Evolutionary conservation across 2,329 filamentous ascomycete species (phyloP), one percentile per base, ranked within the genome.

Genomic region (Phialocephala sp.): DNA sequence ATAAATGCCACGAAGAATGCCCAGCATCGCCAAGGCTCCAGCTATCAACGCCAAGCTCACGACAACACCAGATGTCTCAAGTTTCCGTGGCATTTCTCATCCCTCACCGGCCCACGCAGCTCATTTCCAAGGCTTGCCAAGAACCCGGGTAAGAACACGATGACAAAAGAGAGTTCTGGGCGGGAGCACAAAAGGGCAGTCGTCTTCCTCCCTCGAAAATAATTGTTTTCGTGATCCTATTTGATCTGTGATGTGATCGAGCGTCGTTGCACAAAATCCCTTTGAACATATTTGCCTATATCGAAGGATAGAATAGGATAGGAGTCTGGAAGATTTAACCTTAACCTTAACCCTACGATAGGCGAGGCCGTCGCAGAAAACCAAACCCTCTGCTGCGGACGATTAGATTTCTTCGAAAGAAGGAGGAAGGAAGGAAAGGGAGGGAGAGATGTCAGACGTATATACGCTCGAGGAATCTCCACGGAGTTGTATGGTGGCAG

Each of bases 91-190:
- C 27, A 32, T 32, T 6, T 32, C 27, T 32, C 27, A 45, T 45
- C 12, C 15, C 43, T 50, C 8, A 11, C n/a, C 11, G 14, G n/a
- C 45, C n/a, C n/a, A 50, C 41, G 45, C 20, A 35, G 50, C 8
- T 12, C 22, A 15, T 50, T 50, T 18, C 47, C 47, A 52, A 52
- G 47, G 20, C 47, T 22, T 18, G 50, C 50, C 50, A 54, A 54
- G 50, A 12, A 12, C 22, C 50, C 27, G 24, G 24, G 32, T 52
- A 52, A 27, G 27, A 24, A 18, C n/a, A 20, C 50, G 24, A 32
- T 54, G 50, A 54, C 12, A 54, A 18, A 52, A 32, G 47, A 20
- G 24, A 35, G 24, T 54, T 54, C 50, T 54, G 50, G 50, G 50
- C 50, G 8, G 14, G 9, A 32, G 50, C 50, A 54, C 50, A 54